Evolutionary conservation across 2,329 filamentous ascomycete genomes (phyloP).

Genomic region (Aspergillus clavatus): DNA sequence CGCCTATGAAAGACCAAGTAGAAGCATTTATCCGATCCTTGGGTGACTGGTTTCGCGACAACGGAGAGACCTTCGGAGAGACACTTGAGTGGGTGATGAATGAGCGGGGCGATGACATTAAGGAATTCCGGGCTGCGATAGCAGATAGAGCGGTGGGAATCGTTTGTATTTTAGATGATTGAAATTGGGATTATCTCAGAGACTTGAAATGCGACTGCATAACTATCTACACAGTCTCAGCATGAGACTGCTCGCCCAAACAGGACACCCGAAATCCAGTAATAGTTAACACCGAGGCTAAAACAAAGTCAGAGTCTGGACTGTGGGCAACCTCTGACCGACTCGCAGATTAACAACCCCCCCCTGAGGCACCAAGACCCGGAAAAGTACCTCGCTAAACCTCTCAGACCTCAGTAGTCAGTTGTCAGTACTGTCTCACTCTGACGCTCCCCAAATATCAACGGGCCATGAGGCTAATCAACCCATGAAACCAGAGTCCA

Average conservation of each 20-base stretch:
- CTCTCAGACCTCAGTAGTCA: no score
- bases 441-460: no score
- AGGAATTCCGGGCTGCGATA: constrained; percentile 34
- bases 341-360: not conserved
- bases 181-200: not conserved
- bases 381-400: no score
- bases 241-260: no score
- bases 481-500: not conserved
- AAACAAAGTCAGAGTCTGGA: not conserved
- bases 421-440: no score
- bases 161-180: constrained; percentile 16
- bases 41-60: constrained; percentile 60
- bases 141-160: constrained; percentile 30
- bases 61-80: constrained; percentile 58
- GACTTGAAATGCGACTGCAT: not conserved
- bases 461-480: no score
- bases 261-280: not conserved
- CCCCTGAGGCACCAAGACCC: no score
- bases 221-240: not conserved
- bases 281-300: not conserved
- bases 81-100: constrained; percentile 54
- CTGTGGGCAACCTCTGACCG: not conserved
- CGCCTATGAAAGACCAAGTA: constrained; percentile 54
- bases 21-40: constrained; percentile 49
- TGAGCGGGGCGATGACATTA: constrained; percentile 50